phyloP scores from a whole-genome alignment of 176 grass and related monocot species.

The Hordeum marinum region DNA sequence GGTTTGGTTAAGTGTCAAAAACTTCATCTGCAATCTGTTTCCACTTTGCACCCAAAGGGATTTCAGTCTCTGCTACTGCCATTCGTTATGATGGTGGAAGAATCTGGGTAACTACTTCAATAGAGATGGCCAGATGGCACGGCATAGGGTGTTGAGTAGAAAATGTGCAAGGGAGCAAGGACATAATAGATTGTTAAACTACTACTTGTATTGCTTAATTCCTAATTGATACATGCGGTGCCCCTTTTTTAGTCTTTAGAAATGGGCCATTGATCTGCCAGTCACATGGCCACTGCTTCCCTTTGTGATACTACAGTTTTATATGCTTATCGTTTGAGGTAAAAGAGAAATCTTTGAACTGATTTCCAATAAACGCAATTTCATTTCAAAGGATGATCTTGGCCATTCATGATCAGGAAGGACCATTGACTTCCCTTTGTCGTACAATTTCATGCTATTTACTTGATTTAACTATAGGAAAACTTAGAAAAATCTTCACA shows the following conservation, averaged over 20 bases:
- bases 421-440: neutral
- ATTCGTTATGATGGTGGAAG: neutral
- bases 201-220: neutral
- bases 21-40: neutral
- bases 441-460: neutral
- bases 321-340: neutral
- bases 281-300: neutral
- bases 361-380: neutral
- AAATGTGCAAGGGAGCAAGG: neutral
- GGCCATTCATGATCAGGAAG: neutral
- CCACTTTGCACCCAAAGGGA: neutral
- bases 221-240: neutral
- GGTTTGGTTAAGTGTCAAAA: neutral
- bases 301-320: neutral
- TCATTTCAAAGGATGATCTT: neutral
- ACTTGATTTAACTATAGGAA: slow-evolving; percentile 13
- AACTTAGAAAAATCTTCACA: neutral
- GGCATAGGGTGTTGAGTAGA: neutral
- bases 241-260: neutral
- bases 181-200: neutral
- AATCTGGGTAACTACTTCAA: neutral
- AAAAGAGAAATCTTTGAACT: neutral
- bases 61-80: neutral
- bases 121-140: neutral
- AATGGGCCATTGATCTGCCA: neutral